A percentile compares a stretch with the other conserved stretches of the same genome.
These are phyloP conservation scores for Bassia scoparia DNA, from an alignment of 148 eudicot genomes.

Conservation along the genomic window DNA sequence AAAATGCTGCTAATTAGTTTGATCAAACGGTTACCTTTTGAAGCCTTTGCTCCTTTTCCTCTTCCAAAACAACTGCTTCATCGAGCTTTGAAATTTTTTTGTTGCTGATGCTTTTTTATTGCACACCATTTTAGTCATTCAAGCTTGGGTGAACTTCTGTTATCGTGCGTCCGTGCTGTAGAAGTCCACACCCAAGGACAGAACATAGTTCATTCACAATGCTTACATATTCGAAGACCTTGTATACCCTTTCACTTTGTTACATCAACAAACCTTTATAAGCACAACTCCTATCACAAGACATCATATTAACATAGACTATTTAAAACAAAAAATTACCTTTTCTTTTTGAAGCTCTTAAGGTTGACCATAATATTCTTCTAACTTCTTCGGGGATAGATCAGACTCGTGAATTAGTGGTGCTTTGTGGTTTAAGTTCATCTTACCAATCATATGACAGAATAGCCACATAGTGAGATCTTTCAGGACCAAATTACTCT, in stretches of 20 bases:
- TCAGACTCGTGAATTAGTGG: constrained; percentile 78
- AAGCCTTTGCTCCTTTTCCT: constrained; percentile 86
- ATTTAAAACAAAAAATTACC: constrained; percentile 33
- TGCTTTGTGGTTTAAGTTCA: constrained; percentile 43
- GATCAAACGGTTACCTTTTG: constrained; percentile 50
- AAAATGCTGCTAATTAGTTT: too few species aligned
- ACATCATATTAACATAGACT: neutral
- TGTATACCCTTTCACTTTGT: constrained; percentile 94
- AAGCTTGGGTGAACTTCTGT: constrained; percentile 96
- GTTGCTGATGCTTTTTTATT: constrained; percentile 91
- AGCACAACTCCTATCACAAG: neutral
- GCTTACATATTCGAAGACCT: constrained; percentile 92
- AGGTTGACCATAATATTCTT: constrained; percentile 78
- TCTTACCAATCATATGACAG: too few species aligned
- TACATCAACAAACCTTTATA: constrained; percentile 25
- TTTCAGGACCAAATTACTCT: too few species aligned
- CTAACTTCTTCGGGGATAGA: constrained; percentile 74
- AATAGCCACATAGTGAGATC: too few species aligned
- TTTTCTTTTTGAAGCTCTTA: constrained; percentile 94
- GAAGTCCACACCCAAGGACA: constrained; percentile 96
- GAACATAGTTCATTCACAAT: constrained; percentile 97
- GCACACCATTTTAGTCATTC: constrained; percentile 71
- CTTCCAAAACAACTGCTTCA: constrained; percentile 78
- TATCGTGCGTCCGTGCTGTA: constrained; percentile 68
- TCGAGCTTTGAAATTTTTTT: constrained; percentile 78